Conservation (phyloP, 2,329 filamentous ascomycete species). For the Nigrospora sphaerica region DNA sequence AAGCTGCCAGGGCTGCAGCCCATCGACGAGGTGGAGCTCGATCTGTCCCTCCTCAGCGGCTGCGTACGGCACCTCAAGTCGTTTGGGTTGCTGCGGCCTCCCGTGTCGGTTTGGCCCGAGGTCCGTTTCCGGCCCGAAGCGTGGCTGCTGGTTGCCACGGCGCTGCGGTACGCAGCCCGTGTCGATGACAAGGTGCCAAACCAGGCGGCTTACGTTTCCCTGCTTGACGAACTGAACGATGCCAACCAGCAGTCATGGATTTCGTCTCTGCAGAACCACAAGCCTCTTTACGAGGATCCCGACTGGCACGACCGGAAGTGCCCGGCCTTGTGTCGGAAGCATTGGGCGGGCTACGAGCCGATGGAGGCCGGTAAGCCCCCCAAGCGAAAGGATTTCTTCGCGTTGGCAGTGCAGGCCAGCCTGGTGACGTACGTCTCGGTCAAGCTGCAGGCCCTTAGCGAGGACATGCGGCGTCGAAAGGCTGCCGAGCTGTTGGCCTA, state of each 20-base stretch:
- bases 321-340: constrained; percentile 15
- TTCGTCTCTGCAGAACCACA: constrained; percentile 16
- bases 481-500: constrained; percentile 22
- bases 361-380: constrained; percentile 24
- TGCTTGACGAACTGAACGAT: constrained; percentile 21
- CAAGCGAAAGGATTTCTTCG: constrained; percentile 21
- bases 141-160: constrained; percentile 22
- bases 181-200: constrained; percentile 16
- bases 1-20: constrained; percentile 13
- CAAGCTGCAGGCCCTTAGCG: constrained; percentile 13
- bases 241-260: constrained; percentile 20
- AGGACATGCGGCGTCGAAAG: constrained; percentile 13
- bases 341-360: constrained; percentile 23
- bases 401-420: constrained; percentile 21
- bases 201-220: constrained; percentile 13
- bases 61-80: constrained; percentile 20
- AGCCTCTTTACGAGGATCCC: constrained; percentile 22
- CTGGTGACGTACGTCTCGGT: constrained; percentile 15
- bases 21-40: constrained; percentile 14
- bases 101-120: constrained; percentile 20
- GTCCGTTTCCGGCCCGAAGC: constrained; percentile 22
- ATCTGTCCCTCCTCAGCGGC: constrained; percentile 19
- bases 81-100: constrained; percentile 15
- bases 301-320: constrained; percentile 21
- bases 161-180: constrained; percentile 19